phyloP scores from a whole-genome alignment of 345 rosid genomes.

The Gossypium turneri region DNA sequence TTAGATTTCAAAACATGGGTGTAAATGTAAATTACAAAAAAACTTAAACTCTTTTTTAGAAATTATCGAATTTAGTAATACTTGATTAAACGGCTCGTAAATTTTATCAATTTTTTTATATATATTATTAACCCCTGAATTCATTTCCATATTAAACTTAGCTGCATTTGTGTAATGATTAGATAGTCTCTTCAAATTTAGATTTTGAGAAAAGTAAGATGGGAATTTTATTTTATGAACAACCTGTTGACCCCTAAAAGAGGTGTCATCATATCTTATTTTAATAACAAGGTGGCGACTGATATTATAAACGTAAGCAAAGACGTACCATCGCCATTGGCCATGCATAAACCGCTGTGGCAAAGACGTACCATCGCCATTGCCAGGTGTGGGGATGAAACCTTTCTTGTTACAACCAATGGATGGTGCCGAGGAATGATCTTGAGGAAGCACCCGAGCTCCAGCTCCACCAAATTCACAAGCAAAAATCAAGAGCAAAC shows the following conservation, averaged over 20 bases:
- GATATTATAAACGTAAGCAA: constrained; percentile 5
- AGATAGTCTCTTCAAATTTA: background rate
- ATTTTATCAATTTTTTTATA: too few species aligned
- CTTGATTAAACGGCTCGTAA: too few species aligned
- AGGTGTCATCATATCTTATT: background rate
- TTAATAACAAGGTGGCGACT: background rate
- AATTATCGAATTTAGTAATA: too few species aligned
- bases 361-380: too few species aligned
- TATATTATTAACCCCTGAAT: too few species aligned
- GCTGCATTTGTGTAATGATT: background rate
- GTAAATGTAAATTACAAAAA: too few species aligned
- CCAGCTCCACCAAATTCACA: background rate
- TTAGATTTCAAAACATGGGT: too few species aligned
- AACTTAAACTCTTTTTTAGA: fast-evolving
- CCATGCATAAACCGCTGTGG: too few species aligned
- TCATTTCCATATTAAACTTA: too few species aligned
- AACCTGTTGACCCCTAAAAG: too few species aligned
- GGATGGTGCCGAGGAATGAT: background rate
- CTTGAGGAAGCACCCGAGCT: background rate
- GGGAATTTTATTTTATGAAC: too few species aligned
- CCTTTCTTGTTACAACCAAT: background rate
- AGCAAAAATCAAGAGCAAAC: background rate
- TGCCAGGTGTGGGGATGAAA: background rate
- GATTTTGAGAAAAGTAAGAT: background rate
- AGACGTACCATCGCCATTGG: background rate